phyloP scores from a whole-genome alignment of 192 early-diverging fungal genomes.

The Physocladia obscura region DNA sequence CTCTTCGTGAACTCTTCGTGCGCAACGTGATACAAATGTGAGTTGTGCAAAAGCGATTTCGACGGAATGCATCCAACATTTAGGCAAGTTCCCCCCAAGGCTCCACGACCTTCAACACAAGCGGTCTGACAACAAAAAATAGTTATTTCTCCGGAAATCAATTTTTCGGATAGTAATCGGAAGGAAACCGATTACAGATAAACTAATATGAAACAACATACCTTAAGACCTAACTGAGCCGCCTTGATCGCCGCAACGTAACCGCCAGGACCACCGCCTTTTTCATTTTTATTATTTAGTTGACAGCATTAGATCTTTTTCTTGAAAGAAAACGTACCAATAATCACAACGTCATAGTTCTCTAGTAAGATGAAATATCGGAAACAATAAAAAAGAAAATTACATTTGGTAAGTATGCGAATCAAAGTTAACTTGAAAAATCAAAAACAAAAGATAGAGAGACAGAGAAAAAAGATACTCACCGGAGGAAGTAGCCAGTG shows the following conservation, averaged over 20 bases:
- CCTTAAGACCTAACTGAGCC: slow-evolving; percentile 96
- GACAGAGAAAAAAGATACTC: background rate
- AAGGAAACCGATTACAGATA: too few relatives aligned
- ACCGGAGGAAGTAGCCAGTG: slow-evolving; percentile 13
- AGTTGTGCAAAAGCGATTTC: slow-evolving; percentile 98
- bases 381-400: background rate
- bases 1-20: slow-evolving; percentile 87
- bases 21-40: slow-evolving; percentile 93
- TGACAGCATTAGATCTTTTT: background rate
- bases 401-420: too few relatives aligned
- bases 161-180: too few relatives aligned
- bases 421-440: background rate
- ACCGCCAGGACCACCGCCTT: slow-evolving; percentile 94
- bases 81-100: slow-evolving; percentile 96
- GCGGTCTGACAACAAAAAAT: slow-evolving; percentile 67
- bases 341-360: slow-evolving; percentile 36
- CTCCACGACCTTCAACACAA: slow-evolving; percentile 92
- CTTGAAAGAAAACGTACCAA: slow-evolving; percentile 18
- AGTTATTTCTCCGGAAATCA: too few relatives aligned
- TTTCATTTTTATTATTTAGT: background rate
- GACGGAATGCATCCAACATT: slow-evolving; percentile 99
- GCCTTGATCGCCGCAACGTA: slow-evolving; percentile 99
- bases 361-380: background rate
- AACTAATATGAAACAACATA: too few relatives aligned
- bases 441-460: background rate